These are phyloP conservation scores for Zygotorulaspora chibaensis DNA, from an alignment of 805 yeast genomes.

Conservation along the genomic window DNA sequence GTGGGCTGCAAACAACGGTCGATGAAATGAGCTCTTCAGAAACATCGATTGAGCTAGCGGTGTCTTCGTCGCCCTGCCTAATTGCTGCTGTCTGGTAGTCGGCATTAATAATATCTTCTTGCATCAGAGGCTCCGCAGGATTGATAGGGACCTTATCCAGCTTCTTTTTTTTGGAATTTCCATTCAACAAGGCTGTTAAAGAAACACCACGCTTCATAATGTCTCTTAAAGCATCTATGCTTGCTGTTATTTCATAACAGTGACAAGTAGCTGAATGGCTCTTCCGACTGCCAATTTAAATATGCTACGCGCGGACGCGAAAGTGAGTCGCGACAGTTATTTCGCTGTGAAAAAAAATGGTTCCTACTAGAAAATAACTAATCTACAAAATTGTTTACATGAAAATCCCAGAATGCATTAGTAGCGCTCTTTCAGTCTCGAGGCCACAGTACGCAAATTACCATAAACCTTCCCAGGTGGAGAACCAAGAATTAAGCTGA, in stretches of 20 bases:
- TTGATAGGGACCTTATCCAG: background rate
- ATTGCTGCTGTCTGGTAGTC: background rate
- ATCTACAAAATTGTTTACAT: slow-evolving; percentile 4
- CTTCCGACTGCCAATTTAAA: no score
- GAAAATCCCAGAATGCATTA: slow-evolving; percentile 28
- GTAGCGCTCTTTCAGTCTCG: slow-evolving; percentile 94
- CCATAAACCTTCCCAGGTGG: slow-evolving; percentile 99
- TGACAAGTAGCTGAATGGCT: no score
- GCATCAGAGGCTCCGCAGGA: background rate
- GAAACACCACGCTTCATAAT: slow-evolving; percentile 16
- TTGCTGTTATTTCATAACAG: no score
- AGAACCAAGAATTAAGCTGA: slow-evolving; percentile 88
- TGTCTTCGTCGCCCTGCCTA: slow-evolving; percentile 2
- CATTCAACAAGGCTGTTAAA: slow-evolving; percentile 21
- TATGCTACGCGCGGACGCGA: no score
- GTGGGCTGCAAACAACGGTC: slow-evolving; percentile 7
- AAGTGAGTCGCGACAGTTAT: no score
- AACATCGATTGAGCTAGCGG: slow-evolving; percentile 8
- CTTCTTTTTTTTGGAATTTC: slow-evolving; percentile 13
- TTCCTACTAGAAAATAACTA: background rate
- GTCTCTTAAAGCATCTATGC: background rate
- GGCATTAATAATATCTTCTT: background rate
- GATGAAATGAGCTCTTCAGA: slow-evolving; percentile 11
- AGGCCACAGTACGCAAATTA: slow-evolving; percentile 92
- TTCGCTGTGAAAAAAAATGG: background rate